phyloP scores from a whole-genome alignment of 2,329 filamentous ascomycete genomes.

The Paramyrothecium sp. region DNA sequence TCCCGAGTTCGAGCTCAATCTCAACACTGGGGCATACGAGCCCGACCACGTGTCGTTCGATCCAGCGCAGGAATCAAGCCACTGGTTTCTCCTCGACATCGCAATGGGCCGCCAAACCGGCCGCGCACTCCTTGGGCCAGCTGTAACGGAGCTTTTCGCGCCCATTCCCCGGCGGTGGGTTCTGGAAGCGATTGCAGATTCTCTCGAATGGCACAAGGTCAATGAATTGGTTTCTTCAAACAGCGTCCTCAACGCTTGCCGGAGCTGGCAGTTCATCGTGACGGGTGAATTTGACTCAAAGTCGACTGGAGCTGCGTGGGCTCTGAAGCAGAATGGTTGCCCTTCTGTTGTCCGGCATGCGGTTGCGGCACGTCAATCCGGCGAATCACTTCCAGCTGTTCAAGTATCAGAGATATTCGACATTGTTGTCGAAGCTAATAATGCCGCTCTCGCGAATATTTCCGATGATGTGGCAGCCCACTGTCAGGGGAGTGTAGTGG shows the following conservation, averaged over 20 bases:
- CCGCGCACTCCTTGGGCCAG: background rate
- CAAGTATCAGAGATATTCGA: background rate
- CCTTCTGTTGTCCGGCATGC: background rate
- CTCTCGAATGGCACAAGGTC: conserved; percentile 5
- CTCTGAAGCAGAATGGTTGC: background rate
- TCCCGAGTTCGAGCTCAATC: conserved; percentile 8
- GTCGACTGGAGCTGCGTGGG: background rate
- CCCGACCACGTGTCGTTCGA: conserved; percentile 6
- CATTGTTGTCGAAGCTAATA: background rate
- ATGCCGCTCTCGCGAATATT: background rate
- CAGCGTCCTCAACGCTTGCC: conserved; percentile 7
- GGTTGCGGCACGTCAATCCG: background rate
- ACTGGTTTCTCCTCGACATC: conserved; percentile 11
- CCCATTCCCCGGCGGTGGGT: background rate
- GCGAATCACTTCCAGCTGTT: background rate
- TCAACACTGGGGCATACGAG: conserved; percentile 8
- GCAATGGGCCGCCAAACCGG: conserved; percentile 6
- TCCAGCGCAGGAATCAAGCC: conserved; percentile 2
- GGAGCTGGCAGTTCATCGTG: background rate
- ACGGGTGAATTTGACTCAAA: background rate
- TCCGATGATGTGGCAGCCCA: no score
- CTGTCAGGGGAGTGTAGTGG: no score
- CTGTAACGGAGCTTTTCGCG: background rate
- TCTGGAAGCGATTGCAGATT: conserved; percentile 4
- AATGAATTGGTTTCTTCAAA: conserved; percentile 1